These are phyloP conservation scores for Tetrahymena borealis DNA, from an alignment of 73 alveolate species.

Conservation along the genomic window DNA sequence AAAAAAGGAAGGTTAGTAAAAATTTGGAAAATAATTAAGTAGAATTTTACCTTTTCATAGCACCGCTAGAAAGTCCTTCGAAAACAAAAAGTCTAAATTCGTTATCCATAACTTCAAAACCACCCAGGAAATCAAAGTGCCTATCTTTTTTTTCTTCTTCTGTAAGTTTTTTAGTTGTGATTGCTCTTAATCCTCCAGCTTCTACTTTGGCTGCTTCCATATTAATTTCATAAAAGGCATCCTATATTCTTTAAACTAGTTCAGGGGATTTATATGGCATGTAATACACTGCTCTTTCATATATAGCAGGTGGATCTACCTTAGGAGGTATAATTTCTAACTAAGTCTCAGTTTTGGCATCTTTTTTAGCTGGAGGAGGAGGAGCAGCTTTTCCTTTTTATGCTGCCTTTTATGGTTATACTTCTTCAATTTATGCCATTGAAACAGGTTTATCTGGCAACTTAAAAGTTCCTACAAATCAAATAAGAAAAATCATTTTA, in stretches of 20 bases:
- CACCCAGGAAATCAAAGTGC: slow-evolving; percentile 53
- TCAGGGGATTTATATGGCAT: slow-evolving; percentile 57
- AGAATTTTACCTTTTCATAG: slow-evolving; percentile 28
- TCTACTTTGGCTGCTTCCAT: slow-evolving; percentile 39
- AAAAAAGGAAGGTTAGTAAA: background rate
- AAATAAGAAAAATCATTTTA: background rate
- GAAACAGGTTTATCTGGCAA: background rate
- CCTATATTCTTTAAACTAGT: slow-evolving; percentile 23
- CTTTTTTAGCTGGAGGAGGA: background rate
- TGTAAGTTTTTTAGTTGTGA: slow-evolving; percentile 47
- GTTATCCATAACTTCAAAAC: slow-evolving; percentile 57
- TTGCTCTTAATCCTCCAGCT: slow-evolving; percentile 33
- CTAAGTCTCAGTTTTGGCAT: background rate
- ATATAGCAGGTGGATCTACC: background rate
- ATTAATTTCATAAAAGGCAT: slow-evolving; percentile 41
- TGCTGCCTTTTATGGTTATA: background rate
- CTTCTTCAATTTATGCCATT: background rate
- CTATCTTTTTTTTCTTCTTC: slow-evolving; percentile 52
- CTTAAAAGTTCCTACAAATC: background rate
- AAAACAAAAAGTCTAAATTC: slow-evolving; percentile 54
- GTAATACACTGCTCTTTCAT: slow-evolving; percentile 55
- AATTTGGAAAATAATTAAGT: background rate
- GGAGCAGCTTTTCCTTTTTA: background rate
- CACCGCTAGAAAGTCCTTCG: slow-evolving; percentile 66
- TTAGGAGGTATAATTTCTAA: background rate